Evolutionary conservation across 192 early-diverging fungal genomes (phyloP), one percentile per base, ranked within the genome.

Genomic region (Coemansia sp.): DNA sequence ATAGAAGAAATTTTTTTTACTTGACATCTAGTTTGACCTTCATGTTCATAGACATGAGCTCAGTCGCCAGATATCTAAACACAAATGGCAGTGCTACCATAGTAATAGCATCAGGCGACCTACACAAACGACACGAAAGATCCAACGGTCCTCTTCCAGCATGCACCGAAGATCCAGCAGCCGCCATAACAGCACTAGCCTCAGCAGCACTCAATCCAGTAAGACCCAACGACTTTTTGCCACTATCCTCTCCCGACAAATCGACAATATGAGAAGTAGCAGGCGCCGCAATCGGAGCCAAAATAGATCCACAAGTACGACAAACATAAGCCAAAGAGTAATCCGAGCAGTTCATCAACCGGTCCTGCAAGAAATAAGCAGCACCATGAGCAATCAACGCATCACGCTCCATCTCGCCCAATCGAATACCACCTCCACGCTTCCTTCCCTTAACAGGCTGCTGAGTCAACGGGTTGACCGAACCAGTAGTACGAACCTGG

Each of bases 371-470:
- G 36, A 97, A 86, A 87, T 92, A 99, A 31, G 93, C 93, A 20
- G 93, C 90, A 55, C 97, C 97, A 82, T 99, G 97, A 12, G 96
- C 97, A 66, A 99, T 86, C 33, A 99, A 85, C 60, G 97, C 94
- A 87, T 99, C 97, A 58, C 97, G 93, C 84, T 99, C 97, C 97
- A 99, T 99, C 86, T 99, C 97, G 78, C 97, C 97, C 74, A 99
- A 92, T 73, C 97, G 95, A 76, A 99, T 97, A 79, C 97, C 97
- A 72, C 97, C 97, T 29, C 90, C 90, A 61, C 95, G 89, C 84
- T 97, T 98, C 70, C 97, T 88, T 68, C 97, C 97, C 89, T 95
- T 95, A 72, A 97, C 87, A 39, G 97, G 97, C 85, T 99, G 97
- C 86, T 90, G 89, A 33, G 97, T 99, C 65, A 99, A 77, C 69